These are phyloP conservation scores for Nicotiana rustica DNA, from an alignment of 305 asterid genomes.

Conservation along the genomic window DNA sequence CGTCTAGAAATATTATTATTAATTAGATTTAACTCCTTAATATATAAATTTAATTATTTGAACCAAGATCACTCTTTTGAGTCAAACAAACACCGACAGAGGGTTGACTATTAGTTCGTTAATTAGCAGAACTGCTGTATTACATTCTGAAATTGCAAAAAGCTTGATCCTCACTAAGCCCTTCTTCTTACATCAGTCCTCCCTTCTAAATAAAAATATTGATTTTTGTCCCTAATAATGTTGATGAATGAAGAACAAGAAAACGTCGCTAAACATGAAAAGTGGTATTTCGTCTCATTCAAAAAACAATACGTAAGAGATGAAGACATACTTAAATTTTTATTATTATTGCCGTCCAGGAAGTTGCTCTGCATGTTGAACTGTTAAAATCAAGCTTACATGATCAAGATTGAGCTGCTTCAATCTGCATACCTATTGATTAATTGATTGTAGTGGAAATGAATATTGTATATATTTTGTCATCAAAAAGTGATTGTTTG, in stretches of 20 bases:
- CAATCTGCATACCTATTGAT: not conserved
- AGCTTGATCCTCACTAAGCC: not conserved
- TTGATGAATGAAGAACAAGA: not conserved
- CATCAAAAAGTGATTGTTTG: slow-evolving; percentile 1
- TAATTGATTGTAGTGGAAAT: not conserved
- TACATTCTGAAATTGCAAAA: not conserved
- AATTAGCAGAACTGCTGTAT: too few species aligned
- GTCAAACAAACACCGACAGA: not conserved
- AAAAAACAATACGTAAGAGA: not conserved
- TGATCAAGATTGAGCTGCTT: not conserved
- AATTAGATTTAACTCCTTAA: too few species aligned
- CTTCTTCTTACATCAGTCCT: not conserved
- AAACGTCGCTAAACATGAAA: not conserved
- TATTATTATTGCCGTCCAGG: not conserved
- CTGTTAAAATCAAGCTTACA: not conserved
- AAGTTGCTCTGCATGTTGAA: not conserved
- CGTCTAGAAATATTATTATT: too few species aligned
- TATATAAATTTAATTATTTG: too few species aligned
- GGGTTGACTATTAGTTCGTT: not conserved
- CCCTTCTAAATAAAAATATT: not conserved
- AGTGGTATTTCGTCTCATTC: not conserved
- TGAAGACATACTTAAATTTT: not conserved
- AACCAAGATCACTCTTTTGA: too few species aligned
- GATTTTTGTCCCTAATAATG: too few species aligned
- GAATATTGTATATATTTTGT: not conserved